Evolutionary conservation across 371 early-diverging fungal species (phyloP).

Genomic region (Lichtheimia ornata): DNA sequence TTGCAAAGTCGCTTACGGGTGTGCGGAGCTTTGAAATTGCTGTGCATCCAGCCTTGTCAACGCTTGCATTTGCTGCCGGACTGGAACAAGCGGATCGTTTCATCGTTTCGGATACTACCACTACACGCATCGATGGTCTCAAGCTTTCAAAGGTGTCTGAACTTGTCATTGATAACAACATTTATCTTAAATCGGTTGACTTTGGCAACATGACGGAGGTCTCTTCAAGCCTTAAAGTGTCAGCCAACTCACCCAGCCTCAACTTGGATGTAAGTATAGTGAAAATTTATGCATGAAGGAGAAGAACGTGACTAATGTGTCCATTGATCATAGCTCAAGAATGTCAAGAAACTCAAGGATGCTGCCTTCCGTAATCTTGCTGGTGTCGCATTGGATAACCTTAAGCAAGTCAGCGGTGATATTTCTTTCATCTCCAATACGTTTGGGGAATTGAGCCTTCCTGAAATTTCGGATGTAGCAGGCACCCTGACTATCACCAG

Average conservation of each 20-base stretch:
- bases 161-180: constrained; percentile 50
- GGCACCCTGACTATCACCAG: constrained; percentile 52
- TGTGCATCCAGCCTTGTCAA: constrained; percentile 37
- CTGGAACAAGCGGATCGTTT: constrained; percentile 39
- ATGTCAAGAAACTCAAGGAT: constrained; percentile 30
- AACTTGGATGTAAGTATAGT: constrained; percentile 28
- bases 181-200: constrained; percentile 42
- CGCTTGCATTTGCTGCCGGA: constrained; percentile 38
- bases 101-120: constrained; percentile 43
- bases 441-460: constrained; percentile 30
- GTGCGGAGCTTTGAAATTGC: constrained; percentile 44
- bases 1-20: constrained; percentile 32
- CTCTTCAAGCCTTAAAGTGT: constrained; percentile 30
- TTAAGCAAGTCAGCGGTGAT: constrained; percentile 40
- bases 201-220: constrained; percentile 34
- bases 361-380: constrained; percentile 46
- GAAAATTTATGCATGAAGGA: neutral
- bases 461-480: constrained; percentile 34
- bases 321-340: constrained; percentile 27
- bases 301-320: neutral
- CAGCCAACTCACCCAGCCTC: constrained; percentile 46
- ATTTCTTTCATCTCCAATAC: constrained; percentile 51
- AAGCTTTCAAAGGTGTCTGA: constrained; percentile 28
- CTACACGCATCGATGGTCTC: constrained; percentile 47
- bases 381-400: constrained; percentile 28